Evolutionary conservation across 116 monocot species (phyloP).

Genomic region (Zostera marina): DNA sequence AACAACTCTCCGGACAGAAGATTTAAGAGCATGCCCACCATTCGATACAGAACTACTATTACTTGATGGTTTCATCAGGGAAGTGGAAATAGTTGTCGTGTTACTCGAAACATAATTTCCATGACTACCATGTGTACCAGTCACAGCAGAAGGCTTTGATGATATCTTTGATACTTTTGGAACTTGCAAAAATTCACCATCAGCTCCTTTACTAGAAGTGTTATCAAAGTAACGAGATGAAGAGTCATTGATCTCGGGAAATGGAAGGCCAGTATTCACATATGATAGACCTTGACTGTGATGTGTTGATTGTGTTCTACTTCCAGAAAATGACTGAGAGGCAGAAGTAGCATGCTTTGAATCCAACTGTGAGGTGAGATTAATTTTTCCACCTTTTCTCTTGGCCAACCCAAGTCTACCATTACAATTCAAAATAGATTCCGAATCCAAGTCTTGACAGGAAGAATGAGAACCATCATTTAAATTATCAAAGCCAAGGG

Average conservation of each 20-base stretch:
- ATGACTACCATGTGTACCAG: conserved; percentile 4
- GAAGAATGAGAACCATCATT: not conserved
- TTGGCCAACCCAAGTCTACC: not conserved
- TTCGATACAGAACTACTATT: conserved; percentile 13
- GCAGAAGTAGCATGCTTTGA: conserved; percentile 1
- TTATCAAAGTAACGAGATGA: conserved; percentile 2
- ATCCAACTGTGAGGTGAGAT: not conserved
- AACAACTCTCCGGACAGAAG: conserved; percentile 28
- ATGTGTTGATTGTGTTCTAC: not conserved
- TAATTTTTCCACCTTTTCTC: not conserved
- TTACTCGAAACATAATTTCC: conserved; percentile 9
- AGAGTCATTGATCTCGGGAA: not conserved
- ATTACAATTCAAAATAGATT: not conserved
- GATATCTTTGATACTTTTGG: conserved; percentile 5
- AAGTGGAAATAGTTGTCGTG: conserved; percentile 7
- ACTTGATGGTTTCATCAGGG: conserved; percentile 8
- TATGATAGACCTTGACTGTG: not conserved
- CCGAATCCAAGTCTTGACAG: not conserved
- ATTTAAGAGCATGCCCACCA: conserved; percentile 17
- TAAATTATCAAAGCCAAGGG: not conserved
- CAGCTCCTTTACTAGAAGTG: not conserved
- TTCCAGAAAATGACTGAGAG: conserved; percentile 2
- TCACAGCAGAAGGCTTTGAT: not conserved
- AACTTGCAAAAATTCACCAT: conserved; percentile 3
- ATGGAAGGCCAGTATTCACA: not conserved